Conservation (phyloP, 345 rosid species). For the Eucalyptus brandiana region DNA sequence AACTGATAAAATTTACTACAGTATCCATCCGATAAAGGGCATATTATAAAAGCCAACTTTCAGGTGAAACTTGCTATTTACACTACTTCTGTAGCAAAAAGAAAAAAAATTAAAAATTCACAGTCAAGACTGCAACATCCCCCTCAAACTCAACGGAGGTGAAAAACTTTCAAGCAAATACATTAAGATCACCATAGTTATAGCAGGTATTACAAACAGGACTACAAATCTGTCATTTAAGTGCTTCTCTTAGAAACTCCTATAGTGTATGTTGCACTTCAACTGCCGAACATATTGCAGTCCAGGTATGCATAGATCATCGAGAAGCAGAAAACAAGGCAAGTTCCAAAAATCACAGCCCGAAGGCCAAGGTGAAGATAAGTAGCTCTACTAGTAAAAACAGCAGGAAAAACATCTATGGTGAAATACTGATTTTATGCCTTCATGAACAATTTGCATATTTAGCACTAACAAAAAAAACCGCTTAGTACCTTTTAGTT, state of each 20-base stretch:
- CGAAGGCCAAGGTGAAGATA: neutral
- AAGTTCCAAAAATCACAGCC: neutral
- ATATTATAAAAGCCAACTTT: neutral
- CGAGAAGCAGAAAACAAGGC: neutral
- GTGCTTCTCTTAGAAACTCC: neutral
- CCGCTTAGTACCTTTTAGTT: conserved; percentile 44
- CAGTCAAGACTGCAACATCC: neutral
- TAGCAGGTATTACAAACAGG: neutral
- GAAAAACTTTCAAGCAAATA: neutral
- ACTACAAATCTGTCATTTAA: neutral
- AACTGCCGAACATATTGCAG: neutral
- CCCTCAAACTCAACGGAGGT: neutral
- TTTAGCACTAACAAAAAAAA: neutral
- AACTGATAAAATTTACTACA: neutral
- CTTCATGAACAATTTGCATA: neutral
- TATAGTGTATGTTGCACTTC: neutral
- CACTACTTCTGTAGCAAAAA: neutral
- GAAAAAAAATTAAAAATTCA: neutral
- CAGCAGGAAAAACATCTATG: neutral
- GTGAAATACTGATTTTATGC: neutral
- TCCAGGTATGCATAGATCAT: neutral
- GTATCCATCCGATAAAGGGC: neutral
- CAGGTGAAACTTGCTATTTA: neutral
- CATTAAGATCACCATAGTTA: neutral
- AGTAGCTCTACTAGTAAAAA: neutral